phyloP scores from a whole-genome alignment of 495 filamentous ascomycete species.

The Beverwykella pulmonaria region DNA sequence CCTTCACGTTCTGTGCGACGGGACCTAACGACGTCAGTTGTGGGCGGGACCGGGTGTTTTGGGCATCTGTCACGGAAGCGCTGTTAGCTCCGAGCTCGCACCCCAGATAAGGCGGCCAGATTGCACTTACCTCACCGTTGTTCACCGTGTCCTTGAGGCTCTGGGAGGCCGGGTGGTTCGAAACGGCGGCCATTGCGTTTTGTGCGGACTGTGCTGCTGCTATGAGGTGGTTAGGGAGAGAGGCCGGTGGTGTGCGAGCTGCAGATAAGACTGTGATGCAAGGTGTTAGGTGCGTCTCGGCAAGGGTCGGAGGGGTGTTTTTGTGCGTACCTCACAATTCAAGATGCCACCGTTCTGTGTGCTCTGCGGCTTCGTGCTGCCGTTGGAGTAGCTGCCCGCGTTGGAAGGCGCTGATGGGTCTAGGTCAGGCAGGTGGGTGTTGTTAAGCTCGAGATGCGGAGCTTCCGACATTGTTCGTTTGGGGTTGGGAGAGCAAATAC shows the following conservation, averaged over 20 bases:
- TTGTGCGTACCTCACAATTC: slow-evolving; percentile 46
- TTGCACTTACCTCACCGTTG: slow-evolving; percentile 45
- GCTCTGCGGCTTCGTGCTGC: slow-evolving; percentile 19
- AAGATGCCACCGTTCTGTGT: slow-evolving; percentile 40
- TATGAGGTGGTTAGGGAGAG: slow-evolving; percentile 35
- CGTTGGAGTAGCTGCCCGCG: slow-evolving; percentile 22
- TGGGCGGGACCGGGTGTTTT: slow-evolving; percentile 6
- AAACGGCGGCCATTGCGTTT: slow-evolving; percentile 43
- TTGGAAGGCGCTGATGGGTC: slow-evolving; percentile 32
- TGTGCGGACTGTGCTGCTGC: slow-evolving; percentile 41
- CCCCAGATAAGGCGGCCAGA: neutral
- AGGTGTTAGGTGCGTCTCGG: slow-evolving; percentile 37
- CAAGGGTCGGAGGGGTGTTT: slow-evolving; percentile 23
- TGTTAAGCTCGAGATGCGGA: slow-evolving; percentile 36
- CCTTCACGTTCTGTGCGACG: slow-evolving; percentile 74
- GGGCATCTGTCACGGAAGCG: slow-evolving; percentile 25
- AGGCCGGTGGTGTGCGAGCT: slow-evolving; percentile 29
- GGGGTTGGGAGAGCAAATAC: slow-evolving; percentile 3
- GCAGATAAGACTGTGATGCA: slow-evolving; percentile 36
- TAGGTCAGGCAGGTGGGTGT: slow-evolving; percentile 26
- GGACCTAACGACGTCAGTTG: slow-evolving; percentile 58
- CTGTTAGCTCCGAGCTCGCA: slow-evolving; percentile 18
- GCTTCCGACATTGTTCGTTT: slow-evolving; percentile 32
- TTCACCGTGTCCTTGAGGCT: slow-evolving; percentile 38
- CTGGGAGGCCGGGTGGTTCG: slow-evolving; percentile 46